Percentiles rank a stretch among this genome's conserved stretches.
These are phyloP conservation scores for Cordyceps farinosa DNA, from an alignment of 2,329 filamentous ascomycete species.

Conservation along the genomic window DNA sequence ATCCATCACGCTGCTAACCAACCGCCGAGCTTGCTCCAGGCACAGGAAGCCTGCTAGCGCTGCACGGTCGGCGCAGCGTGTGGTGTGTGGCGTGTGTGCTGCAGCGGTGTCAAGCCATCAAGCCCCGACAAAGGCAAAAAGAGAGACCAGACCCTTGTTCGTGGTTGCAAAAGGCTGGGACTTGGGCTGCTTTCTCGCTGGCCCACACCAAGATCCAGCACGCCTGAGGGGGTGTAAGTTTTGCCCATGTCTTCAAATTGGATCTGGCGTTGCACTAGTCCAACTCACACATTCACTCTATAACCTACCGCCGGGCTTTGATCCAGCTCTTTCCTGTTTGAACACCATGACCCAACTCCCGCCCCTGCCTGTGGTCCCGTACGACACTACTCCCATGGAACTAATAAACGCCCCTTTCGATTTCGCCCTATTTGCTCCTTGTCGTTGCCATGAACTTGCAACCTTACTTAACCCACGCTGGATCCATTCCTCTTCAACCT, in stretches of 20 bases:
- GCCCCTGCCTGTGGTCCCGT: constrained; percentile 8
- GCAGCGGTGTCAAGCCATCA: constrained; percentile 6
- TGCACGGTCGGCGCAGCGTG: not conserved
- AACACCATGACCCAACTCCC: constrained; percentile 4
- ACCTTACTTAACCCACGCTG: constrained; percentile 15
- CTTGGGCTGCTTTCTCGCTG: constrained; percentile 26
- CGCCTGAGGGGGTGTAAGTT: constrained; percentile 25
- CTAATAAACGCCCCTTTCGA: constrained; percentile 17
- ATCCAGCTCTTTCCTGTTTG: constrained; percentile 17
- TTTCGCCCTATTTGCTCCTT: constrained; percentile 17
- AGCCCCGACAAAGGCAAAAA: constrained; percentile 19
- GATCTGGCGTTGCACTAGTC: constrained; percentile 19
- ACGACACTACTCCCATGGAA: constrained; percentile 7
- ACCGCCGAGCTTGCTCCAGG: constrained; percentile 15
- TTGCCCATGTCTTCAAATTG: constrained; percentile 13
- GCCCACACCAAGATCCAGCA: constrained; percentile 37
- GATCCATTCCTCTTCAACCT: constrained; percentile 3
- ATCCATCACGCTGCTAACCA: constrained; percentile 26
- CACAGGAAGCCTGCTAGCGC: not conserved
- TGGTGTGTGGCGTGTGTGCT: not conserved
- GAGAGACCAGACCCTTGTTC: constrained; percentile 19
- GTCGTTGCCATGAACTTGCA: constrained; percentile 16
- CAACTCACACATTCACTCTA: constrained; percentile 11
- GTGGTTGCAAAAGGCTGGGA: constrained; percentile 3
- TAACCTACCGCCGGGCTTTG: constrained; percentile 15